These are phyloP conservation scores for Crepidotus variabilis DNA, from an alignment of 768 basidiomycete genomes.

Conservation along the genomic window DNA sequence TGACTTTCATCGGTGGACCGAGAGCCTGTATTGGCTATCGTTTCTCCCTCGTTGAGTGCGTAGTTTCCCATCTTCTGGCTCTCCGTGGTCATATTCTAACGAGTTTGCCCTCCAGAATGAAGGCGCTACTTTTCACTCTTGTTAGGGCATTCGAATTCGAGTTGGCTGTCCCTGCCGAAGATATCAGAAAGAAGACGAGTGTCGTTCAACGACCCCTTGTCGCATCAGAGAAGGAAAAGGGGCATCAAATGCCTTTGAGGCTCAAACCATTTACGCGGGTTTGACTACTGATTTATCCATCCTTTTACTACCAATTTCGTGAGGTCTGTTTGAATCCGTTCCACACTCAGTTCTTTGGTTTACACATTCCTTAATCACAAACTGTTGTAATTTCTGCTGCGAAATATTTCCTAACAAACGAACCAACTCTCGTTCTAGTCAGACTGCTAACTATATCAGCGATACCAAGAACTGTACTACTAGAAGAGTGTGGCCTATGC, in stretches of 20 bases:
- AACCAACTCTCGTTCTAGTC: no score
- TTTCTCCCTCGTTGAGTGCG: slow-evolving; percentile 59
- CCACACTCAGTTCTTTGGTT: no score
- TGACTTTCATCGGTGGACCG: slow-evolving; percentile 64
- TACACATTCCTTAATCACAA: no score
- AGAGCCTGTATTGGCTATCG: slow-evolving; percentile 66
- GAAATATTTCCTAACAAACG: no score
- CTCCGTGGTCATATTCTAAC: not conserved
- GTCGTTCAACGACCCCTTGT: slow-evolving; percentile 45
- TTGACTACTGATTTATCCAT: no score
- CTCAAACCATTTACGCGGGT: not conserved
- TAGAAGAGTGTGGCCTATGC: no score
- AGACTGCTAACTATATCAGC: no score
- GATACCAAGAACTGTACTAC: no score
- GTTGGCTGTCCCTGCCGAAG: slow-evolving; percentile 37
- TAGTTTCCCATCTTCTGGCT: slow-evolving; percentile 4
- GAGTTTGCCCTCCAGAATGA: slow-evolving; percentile 18
- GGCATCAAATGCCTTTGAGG: slow-evolving; percentile 42
- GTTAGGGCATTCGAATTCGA: slow-evolving; percentile 43
- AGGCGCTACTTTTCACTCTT: slow-evolving; percentile 27
- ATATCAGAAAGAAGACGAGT: slow-evolving; percentile 27
- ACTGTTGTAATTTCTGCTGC: no score
- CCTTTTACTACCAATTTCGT: no score
- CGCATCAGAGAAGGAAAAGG: slow-evolving; percentile 32
- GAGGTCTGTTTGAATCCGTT: no score